Percentiles rank a stretch among this genome's conserved stretches.
phyloP scores from a whole-genome alignment of 2,329 filamentous ascomycete species.

The Trichoderma sp. region DNA sequence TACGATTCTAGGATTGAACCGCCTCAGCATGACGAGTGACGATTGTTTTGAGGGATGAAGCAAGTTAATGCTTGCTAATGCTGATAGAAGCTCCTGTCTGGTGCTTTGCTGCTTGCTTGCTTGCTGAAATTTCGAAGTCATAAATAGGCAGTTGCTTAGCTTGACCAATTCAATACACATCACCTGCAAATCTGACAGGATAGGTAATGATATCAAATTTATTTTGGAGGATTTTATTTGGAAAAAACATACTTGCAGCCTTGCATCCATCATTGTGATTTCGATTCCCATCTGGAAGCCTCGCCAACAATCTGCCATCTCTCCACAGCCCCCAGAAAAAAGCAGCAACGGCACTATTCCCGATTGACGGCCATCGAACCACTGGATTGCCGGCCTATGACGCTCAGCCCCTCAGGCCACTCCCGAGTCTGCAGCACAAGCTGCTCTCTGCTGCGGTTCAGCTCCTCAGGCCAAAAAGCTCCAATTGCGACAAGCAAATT shows the following conservation, averaged over 20 bases:
- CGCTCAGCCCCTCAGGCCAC: neutral
- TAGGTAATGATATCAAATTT: neutral
- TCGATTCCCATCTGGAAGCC: neutral
- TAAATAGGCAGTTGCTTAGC: neutral
- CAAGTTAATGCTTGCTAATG: neutral
- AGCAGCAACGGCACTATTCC: neutral
- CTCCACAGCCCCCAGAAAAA: neutral
- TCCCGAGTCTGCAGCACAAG: neutral
- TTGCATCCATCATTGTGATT: neutral
- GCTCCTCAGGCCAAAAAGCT: conserved; percentile 9
- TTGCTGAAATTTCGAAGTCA: too few species aligned
- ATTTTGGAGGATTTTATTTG: neutral
- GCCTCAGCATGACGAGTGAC: neutral
- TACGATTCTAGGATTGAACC: neutral
- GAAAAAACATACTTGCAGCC: neutral
- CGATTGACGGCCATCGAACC: conserved; percentile 5
- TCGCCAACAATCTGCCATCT: neutral
- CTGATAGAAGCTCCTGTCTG: neutral
- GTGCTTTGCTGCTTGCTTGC: neutral
- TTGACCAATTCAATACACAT: neutral
- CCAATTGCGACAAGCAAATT: conserved; percentile 4
- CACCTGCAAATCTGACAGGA: neutral
- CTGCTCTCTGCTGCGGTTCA: neutral
- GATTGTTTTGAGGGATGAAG: neutral
- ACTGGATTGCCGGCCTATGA: neutral